Evolutionary conservation across 306 rosid genomes (phyloP), one percentile per base, ranked within the genome.

Genomic region (Corylus americana): DNA sequence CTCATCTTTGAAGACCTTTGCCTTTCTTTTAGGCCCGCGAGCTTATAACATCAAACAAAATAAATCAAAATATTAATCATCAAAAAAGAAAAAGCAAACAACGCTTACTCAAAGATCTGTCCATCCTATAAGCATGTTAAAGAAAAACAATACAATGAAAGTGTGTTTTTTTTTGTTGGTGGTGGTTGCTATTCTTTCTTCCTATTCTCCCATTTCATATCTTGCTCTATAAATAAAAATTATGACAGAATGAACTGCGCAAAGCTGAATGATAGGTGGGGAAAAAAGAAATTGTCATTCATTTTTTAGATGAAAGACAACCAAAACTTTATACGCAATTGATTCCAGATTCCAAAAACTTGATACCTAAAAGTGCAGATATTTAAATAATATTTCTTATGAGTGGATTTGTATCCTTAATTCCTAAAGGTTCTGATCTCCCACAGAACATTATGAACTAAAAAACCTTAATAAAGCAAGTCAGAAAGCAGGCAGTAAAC

Each of bases 1-100:
- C 75, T 91, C 97, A 71, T 94, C 98, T 89, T 86, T 88, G 88
- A 90, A 94, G 78, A 78, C 85, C 50, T 83, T 61, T 35, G 83
- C 81, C 86, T 92, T 94, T 83, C 97, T 89, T 85, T 92, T 92
- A 71, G 87, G 82, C 44, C 97, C 91, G 62, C 75, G n/a, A 55
- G 80, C 79, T 82, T 80, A 81, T 86, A 71, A 78, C 79, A 78
- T 71, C 77, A 76, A 87, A 79, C 58, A 74, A 55, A 85, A 80
- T 44, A 87, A 18, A 73, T 78, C 64, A 11, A 59, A 69, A 76
- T 63, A 67, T 77, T 51, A 74, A 76, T 75, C 58, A 74, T 57
- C 6, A 63, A 77, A 0, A 72, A 61, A 67, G 5, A 42, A 29
- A 11, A 27, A 29, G 12, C 14, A 12, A 62, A 25, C 8, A 61